Conservation (phyloP, 768 basidiomycete species). For the Paxillus involutus region DNA sequence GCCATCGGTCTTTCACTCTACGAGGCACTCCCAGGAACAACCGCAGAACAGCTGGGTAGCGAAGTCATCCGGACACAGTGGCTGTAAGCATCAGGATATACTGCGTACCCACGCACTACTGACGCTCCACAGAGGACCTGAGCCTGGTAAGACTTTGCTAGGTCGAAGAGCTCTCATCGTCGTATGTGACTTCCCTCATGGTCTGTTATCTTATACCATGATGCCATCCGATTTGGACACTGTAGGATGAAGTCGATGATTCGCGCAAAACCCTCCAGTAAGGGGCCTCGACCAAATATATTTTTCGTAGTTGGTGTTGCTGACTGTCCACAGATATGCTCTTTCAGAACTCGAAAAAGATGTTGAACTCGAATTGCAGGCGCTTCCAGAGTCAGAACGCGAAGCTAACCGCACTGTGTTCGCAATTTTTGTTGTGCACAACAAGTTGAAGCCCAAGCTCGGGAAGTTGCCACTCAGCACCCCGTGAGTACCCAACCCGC, state of each 20-base stretch:
- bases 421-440: constrained; percentile 92
- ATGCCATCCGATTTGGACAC: neutral
- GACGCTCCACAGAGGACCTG: constrained; percentile 49
- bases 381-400: constrained; percentile 70
- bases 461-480: constrained; percentile 68
- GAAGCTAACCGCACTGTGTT: constrained; percentile 79
- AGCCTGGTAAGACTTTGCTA: constrained; percentile 66
- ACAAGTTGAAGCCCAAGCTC: constrained; percentile 87
- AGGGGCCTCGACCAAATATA: constrained; percentile 24
- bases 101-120: neutral
- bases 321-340: constrained; percentile 64
- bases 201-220: constrained; percentile 11
- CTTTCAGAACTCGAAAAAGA: constrained; percentile 88
- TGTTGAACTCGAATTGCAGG: constrained; percentile 67
- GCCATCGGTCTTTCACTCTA: constrained; percentile 97
- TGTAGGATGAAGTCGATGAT: constrained; percentile 85
- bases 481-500: constrained; percentile 44
- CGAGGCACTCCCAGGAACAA: constrained; percentile 79
- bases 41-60: constrained; percentile 69
- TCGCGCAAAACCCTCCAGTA: constrained; percentile 87
- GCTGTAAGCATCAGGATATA: constrained; percentile 59
- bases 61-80: constrained; percentile 96
- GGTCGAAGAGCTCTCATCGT: constrained; percentile 84
- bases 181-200: constrained; percentile 41
- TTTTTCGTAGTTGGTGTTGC: constrained; percentile 1